phyloP scores from a whole-genome alignment of 805 yeast species.

The Blastobotrys terrestris region DNA sequence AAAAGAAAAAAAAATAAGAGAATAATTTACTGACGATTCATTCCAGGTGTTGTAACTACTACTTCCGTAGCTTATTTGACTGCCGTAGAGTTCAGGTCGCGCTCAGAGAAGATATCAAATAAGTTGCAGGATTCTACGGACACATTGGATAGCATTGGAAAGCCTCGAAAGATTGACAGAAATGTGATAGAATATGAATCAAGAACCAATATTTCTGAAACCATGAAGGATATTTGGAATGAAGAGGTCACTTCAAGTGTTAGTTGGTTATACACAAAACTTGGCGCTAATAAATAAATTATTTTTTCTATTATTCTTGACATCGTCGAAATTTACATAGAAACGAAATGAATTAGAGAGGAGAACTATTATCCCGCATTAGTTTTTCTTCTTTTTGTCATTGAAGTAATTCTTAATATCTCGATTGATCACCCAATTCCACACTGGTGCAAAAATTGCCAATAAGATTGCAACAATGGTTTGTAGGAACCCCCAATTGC shows the following conservation, averaged over 20 bases:
- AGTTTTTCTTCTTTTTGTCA: constrained; percentile 23
- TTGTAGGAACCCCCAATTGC: constrained; percentile 52
- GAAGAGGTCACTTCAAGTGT: constrained; percentile 59
- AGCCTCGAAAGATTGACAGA: constrained; percentile 40
- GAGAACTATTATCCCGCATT: neutral
- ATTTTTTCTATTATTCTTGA: neutral
- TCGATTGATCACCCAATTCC: constrained; percentile 42
- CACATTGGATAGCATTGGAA: constrained; percentile 48
- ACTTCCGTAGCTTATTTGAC: constrained; percentile 54
- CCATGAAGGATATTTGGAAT: constrained; percentile 75
- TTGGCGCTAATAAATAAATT: constrained; percentile 4
- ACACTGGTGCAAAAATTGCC: constrained; percentile 55
- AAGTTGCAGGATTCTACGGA: constrained; percentile 45
- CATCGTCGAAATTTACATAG: neutral
- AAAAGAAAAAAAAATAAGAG: no score
- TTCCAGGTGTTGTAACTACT: constrained; percentile 58
- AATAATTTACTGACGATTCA: constrained; percentile 37
- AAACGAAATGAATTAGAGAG: neutral
- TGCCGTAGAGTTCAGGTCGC: constrained; percentile 46
- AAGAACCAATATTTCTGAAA: constrained; percentile 46
- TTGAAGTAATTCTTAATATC: constrained; percentile 49
- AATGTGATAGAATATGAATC: constrained; percentile 40
- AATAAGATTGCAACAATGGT: constrained; percentile 42
- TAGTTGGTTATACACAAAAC: constrained; percentile 47
- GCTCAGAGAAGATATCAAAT: constrained; percentile 41